phyloP scores from a whole-genome alignment of 129 eudicot genomes.

The Glebionis coronaria region DNA sequence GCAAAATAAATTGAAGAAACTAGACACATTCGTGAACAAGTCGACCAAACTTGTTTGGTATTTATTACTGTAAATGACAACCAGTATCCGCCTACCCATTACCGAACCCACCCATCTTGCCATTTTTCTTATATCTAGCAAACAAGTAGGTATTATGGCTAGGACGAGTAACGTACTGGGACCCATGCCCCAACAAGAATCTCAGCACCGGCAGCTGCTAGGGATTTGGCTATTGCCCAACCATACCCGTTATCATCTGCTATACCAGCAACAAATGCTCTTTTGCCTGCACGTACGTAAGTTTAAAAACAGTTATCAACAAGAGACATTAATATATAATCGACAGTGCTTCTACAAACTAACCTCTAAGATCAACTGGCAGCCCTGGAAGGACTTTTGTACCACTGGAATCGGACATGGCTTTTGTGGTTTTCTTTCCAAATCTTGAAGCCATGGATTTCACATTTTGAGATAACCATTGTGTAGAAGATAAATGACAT shows the following conservation, averaged over 20 bases:
- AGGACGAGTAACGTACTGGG: slow-evolving; percentile 28
- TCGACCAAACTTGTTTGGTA: no score
- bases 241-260: slow-evolving; percentile 98
- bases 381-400: not conserved
- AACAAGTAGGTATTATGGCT: no score
- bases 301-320: not conserved
- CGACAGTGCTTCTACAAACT: not conserved
- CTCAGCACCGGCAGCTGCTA: slow-evolving; percentile 95
- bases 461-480: not conserved
- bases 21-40: no score
- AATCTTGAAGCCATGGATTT: not conserved
- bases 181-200: slow-evolving; percentile 96
- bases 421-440: slow-evolving; percentile 1
- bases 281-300: slow-evolving; percentile 54
- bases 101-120: no score
- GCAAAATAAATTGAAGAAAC: no score
- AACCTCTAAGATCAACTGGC: slow-evolving; percentile 10
- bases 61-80: no score
- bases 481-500: not conserved
- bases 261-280: slow-evolving; percentile 88
- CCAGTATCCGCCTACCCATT: no score
- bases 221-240: slow-evolving; percentile 94
- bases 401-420: not conserved
- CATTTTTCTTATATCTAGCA: no score
- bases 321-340: not conserved